Evolutionary conservation across 768 basidiomycete species (phyloP), one percentile per base, ranked within the genome.

Genomic region (Lepiota venenata): DNA sequence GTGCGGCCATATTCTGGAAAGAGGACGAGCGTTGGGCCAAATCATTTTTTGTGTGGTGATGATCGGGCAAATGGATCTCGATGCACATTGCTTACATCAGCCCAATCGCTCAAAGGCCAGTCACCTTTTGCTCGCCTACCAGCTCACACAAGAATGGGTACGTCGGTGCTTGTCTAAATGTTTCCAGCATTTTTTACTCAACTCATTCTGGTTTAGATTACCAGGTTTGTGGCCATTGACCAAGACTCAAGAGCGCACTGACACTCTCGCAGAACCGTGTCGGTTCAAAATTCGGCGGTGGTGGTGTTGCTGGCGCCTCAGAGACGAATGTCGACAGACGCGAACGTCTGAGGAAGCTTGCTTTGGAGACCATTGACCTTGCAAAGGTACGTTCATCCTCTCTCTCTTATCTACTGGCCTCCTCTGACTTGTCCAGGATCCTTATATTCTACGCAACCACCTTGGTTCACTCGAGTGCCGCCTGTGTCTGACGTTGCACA

Each of bases 401-500:
- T 44, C 29, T 27, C 6, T 32, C 11, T 32, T 47, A 3, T 41
- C n/a, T 55, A 12, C 45, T 4, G 14, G 2, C 53, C 51, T 36
- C 57, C 58, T 63, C 47, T 50, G n/a, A 40, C 51, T 22, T 12
- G 10, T 32, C 32, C 38, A 71, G 93, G 96, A 98, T 73, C 96
- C 96, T 7, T 98, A 98, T 70, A 98, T 99, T 67, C 84, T 99
- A 36, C 92, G 96, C 71, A 99, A 98, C 69, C 97, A 99, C 71
- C 82, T 99, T 55, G 97, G 97, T 39, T 98, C 95, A 8, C 83
- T 98, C 39, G 96, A 98, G 83, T 99, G 97, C 75, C 91, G 95
- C 63, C 82, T 99, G 25, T 98, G 97, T 69, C 74, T 99, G 44
- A 99, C 97, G 0, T 81, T 99, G 10, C 97, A 99, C 73, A 98